Percentiles rank a stretch among this genome's conserved stretches.
Conservation (phyloP, 331 rosid species). For the Dryas integrifolia region DNA sequence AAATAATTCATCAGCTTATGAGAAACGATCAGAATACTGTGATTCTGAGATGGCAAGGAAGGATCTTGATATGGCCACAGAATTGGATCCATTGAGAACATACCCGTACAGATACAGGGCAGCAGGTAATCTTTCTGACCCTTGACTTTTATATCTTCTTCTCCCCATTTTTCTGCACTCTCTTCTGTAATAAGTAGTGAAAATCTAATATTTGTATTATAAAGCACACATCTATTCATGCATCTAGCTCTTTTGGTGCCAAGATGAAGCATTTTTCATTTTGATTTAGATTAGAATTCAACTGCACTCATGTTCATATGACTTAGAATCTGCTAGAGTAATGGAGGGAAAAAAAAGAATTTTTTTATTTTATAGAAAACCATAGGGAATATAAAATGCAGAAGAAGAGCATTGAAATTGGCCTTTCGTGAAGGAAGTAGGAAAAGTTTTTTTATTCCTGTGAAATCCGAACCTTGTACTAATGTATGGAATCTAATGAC, state of each 20-base stretch:
- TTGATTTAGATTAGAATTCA: background rate
- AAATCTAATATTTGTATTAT: background rate
- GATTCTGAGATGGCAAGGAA: constrained; percentile 67
- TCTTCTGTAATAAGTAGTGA: constrained; percentile 3
- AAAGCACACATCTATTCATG: background rate
- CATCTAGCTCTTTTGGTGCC: background rate
- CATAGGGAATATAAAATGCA: background rate
- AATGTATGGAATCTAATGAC: constrained; percentile 27
- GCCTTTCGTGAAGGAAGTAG: background rate
- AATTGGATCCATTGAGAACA: constrained; percentile 70
- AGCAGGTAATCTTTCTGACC: constrained; percentile 51
- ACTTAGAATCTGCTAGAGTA: background rate
- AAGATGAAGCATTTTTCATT: background rate
- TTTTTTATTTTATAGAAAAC: background rate
- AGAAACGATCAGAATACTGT: constrained; percentile 78
- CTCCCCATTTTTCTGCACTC: constrained; percentile 2
- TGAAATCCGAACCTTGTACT: constrained; percentile 26
- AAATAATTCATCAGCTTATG: constrained; percentile 73
- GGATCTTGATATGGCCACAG: constrained; percentile 68
- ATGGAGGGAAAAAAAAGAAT: background rate
- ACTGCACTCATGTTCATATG: background rate
- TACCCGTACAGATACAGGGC: constrained; percentile 88
- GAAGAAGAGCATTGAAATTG: background rate
- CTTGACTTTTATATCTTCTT: constrained; percentile 11
- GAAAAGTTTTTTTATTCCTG: background rate